Percentiles rank a stretch among this genome's conserved stretches.
phyloP scores from a whole-genome alignment of 352 stramenopile species.

The Globisporangium viniferum region DNA sequence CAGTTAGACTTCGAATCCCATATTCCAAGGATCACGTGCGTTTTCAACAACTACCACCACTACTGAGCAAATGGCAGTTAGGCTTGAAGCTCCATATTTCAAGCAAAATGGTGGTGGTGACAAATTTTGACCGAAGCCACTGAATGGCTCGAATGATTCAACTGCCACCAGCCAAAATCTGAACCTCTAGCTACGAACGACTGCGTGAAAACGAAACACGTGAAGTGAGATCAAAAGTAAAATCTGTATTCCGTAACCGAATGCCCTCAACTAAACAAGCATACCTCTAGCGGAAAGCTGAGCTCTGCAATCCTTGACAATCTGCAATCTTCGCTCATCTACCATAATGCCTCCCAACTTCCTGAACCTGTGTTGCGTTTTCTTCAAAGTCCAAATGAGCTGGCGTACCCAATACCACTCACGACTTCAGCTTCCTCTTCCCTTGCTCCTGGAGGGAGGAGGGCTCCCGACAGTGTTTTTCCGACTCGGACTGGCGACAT shows the following conservation, averaged over 20 bases:
- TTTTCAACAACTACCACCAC: too few relatives aligned
- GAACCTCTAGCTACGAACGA: neutral
- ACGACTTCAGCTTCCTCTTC: neutral
- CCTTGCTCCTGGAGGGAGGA: neutral
- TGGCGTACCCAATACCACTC: neutral
- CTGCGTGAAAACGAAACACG: neutral
- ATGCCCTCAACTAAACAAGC: neutral
- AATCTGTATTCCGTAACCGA: neutral
- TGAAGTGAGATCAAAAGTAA: neutral
- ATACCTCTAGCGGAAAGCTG: neutral
- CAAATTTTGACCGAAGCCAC: too few relatives aligned
- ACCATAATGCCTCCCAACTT: neutral
- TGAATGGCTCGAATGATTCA: too few relatives aligned
- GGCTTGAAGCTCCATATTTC: too few relatives aligned
- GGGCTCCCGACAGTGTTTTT: neutral
- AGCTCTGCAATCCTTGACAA: neutral
- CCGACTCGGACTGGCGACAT: neutral
- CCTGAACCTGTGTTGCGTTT: neutral
- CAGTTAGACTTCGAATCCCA: too few relatives aligned
- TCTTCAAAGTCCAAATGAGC: neutral
- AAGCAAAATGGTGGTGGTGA: too few relatives aligned
- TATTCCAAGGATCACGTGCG: too few relatives aligned
- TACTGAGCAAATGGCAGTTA: too few relatives aligned
- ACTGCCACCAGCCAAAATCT: neutral
- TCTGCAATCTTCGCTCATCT: neutral